A percentile compares a stretch with the other conserved stretches of the same genome.
Evolutionary conservation across 1,139 yeast genomes (phyloP).

Genomic region (Ogataea hybrid): DNA sequence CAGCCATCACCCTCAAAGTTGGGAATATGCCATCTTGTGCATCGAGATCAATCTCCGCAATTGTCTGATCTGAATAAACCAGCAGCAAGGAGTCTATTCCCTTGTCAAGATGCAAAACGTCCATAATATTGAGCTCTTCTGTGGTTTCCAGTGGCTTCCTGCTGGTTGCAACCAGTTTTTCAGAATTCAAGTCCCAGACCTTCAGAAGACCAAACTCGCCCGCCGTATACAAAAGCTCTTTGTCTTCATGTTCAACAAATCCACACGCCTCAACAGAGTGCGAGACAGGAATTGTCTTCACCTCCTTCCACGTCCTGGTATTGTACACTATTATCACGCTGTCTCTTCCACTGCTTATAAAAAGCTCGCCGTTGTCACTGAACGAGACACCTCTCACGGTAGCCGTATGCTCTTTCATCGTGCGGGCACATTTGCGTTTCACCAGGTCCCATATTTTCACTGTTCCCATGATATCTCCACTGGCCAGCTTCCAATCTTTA

Average conservation of each 20-base stretch:
- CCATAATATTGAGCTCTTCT: conserved; percentile 70
- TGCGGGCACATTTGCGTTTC: conserved; percentile 63
- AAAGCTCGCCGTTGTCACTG: conserved; percentile 45
- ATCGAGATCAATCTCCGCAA: conserved; percentile 42
- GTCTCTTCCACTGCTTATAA: conserved; percentile 90
- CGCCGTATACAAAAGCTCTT: conserved; percentile 61
- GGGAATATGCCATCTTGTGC: conserved; percentile 36
- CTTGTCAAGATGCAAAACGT: conserved; percentile 39
- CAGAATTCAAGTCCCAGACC: conserved; percentile 51
- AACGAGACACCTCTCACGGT: conserved; percentile 89
- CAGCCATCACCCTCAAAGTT: conserved; percentile 63
- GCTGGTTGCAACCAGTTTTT: conserved; percentile 44
- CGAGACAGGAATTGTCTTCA: conserved; percentile 66
- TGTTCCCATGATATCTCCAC: conserved; percentile 87
- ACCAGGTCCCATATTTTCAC: conserved; percentile 91
- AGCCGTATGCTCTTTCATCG: conserved; percentile 70
- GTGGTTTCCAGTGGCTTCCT: conserved; percentile 50
- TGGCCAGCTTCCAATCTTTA: conserved; percentile 72
- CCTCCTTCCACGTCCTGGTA: conserved; percentile 43
- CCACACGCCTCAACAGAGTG: conserved; percentile 86
- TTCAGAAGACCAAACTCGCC: conserved; percentile 72
- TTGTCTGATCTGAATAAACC: conserved; percentile 82
- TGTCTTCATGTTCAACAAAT: conserved; percentile 43
- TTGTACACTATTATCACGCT: conserved; percentile 68
- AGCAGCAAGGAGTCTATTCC: conserved; percentile 33